Conservation (phyloP, 1,139 yeast species). For the Taphrina deformans region DNA sequence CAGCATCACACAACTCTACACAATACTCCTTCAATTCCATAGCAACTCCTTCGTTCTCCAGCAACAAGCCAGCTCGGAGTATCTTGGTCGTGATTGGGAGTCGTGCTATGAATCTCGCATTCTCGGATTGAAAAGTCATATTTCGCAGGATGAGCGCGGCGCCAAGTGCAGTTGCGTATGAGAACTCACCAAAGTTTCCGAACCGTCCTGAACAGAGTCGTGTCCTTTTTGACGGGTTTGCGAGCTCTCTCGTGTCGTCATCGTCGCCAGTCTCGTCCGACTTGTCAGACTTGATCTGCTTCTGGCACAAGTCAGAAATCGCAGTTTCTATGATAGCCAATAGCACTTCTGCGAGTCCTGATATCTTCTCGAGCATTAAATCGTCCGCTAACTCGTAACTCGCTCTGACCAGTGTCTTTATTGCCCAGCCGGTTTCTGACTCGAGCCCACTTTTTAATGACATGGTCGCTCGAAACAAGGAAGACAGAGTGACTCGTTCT, state of each 20-base stretch:
- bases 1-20: slow-evolving; percentile 78
- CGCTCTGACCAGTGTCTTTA: slow-evolving; percentile 58
- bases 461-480: slow-evolving; percentile 57
- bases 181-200: not conserved
- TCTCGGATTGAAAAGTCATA: slow-evolving; percentile 74
- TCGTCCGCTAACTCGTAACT: slow-evolving; percentile 56
- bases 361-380: slow-evolving; percentile 54
- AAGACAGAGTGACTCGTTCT: not conserved
- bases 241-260: not conserved
- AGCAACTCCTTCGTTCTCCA: slow-evolving; percentile 49
- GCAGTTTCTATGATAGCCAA: slow-evolving; percentile 45
- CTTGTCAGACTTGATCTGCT: too few species aligned
- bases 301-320: not conserved
- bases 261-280: not conserved
- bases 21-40: slow-evolving; percentile 68
- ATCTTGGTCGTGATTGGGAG: slow-evolving; percentile 45
- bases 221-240: not conserved
- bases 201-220: not conserved
- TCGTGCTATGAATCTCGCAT: slow-evolving; percentile 75
- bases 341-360: slow-evolving; percentile 56
- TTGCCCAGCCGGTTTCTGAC: slow-evolving; percentile 66
- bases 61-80: slow-evolving; percentile 54
- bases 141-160: slow-evolving; percentile 74
- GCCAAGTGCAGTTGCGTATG: slow-evolving; percentile 56
- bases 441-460: slow-evolving; percentile 61